Percentiles rank a stretch among this genome's conserved stretches.
Conservation (phyloP, 176 grass and related monocot species). For the Zoysia japonica region DNA sequence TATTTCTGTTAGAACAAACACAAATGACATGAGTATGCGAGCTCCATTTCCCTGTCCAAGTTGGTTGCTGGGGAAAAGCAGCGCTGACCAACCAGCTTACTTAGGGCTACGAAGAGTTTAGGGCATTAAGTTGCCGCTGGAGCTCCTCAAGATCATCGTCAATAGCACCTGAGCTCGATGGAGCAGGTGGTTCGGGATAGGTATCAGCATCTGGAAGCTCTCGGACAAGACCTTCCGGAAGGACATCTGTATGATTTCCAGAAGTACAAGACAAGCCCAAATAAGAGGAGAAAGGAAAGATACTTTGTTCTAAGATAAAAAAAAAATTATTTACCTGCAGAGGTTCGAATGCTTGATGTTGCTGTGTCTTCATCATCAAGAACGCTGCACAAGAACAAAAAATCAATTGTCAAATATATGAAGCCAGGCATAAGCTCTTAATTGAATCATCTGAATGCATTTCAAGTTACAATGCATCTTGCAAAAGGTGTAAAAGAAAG, state of each 20-base stretch:
- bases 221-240: conserved; percentile 89
- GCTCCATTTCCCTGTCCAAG: not conserved
- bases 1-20: conserved; percentile 15
- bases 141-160: conserved; percentile 85
- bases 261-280: not conserved
- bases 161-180: conserved; percentile 23
- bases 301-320: not conserved
- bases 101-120: conserved; percentile 55
- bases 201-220: conserved; percentile 83
- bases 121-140: conserved; percentile 83
- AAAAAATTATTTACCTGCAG: conserved; percentile 29
- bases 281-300: not conserved
- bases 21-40: not conserved
- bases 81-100: not conserved
- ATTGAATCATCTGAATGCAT: not conserved
- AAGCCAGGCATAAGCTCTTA: not conserved
- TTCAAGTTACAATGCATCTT: not conserved
- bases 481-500: not conserved
- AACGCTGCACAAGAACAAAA: conserved; percentile 55
- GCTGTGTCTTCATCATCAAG: conserved; percentile 58
- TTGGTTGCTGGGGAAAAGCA: not conserved
- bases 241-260: conserved; percentile 52
- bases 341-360: conserved; percentile 21
- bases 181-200: conserved; percentile 42
- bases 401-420: not conserved